phyloP scores from a whole-genome alignment of 441 rosid species.

The Populus hybrid region DNA sequence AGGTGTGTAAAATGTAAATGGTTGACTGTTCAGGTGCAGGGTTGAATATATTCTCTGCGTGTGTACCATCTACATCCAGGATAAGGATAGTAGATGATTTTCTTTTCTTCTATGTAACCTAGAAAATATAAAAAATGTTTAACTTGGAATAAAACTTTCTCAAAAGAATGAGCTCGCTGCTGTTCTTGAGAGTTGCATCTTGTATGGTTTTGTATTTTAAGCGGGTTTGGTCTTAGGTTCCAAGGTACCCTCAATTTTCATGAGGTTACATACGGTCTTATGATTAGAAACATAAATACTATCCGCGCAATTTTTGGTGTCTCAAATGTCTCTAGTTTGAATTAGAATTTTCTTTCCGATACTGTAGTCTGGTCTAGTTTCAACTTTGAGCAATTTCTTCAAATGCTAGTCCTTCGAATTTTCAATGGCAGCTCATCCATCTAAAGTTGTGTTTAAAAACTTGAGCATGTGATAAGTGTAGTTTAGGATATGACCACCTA shows the following conservation, averaged over 20 bases:
- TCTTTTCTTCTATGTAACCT: slow-evolving; percentile 20
- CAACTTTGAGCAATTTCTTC: too few relatives aligned
- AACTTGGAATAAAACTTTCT: background rate
- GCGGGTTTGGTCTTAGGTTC: background rate
- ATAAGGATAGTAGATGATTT: slow-evolving; percentile 14
- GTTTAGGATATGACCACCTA: too few relatives aligned
- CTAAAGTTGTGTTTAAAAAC: too few relatives aligned
- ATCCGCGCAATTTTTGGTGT: background rate
- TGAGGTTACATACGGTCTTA: background rate
- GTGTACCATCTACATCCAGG: slow-evolving; percentile 3
- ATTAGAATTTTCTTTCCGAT: background rate
- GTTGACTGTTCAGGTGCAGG: slow-evolving; percentile 14
- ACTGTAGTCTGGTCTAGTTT: background rate
- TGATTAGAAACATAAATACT: background rate
- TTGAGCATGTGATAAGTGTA: too few relatives aligned
- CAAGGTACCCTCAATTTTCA: background rate
- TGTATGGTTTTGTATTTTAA: background rate
- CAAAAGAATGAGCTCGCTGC: background rate
- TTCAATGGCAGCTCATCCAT: too few relatives aligned
- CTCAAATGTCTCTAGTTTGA: background rate
- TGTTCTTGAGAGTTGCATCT: background rate
- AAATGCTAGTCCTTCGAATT: too few relatives aligned
- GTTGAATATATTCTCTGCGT: slow-evolving; percentile 6
- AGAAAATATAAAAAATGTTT: background rate
- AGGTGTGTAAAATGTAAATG: slow-evolving; percentile 21